A percentile compares a stretch with the other conserved stretches of the same genome.
Evolutionary conservation across 352 stramenopile species (phyloP).

Genomic region (Globisporangium paroecandrum): DNA sequence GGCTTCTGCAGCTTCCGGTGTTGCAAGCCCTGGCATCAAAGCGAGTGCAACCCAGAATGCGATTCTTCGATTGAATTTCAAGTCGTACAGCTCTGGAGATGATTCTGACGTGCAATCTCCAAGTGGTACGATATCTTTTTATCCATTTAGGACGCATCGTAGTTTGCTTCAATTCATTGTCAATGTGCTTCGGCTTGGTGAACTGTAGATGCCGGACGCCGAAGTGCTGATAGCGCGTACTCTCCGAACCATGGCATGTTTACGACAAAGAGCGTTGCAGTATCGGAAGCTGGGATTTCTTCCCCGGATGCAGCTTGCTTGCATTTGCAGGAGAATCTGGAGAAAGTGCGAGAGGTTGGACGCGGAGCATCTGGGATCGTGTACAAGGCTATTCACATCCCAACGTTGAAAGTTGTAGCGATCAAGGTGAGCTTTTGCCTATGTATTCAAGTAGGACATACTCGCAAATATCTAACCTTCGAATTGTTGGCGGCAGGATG

Average conservation of each 20-base stretch:
- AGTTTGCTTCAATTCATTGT: not conserved
- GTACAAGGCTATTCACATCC: conserved; percentile 90
- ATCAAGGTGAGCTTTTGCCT: conserved; percentile 60
- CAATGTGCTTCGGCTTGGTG: not conserved
- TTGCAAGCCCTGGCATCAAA: conserved; percentile 7
- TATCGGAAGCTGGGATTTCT: conserved; percentile 85
- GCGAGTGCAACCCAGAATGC: conserved; percentile 57
- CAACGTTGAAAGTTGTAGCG: conserved; percentile 86
- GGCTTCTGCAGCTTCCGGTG: conserved; percentile 21
- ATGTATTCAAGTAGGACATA: not conserved
- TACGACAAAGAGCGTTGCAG: conserved; percentile 74
- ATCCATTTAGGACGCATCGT: not conserved
- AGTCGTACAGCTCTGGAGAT: conserved; percentile 62
- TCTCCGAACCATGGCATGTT: conserved; percentile 87
- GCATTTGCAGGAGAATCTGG: conserved; percentile 83
- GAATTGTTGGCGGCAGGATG: conserved; percentile 40
- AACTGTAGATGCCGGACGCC: conserved; percentile 37
- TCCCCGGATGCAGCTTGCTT: conserved; percentile 72
- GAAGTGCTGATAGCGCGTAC: conserved; percentile 78
- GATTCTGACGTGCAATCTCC: conserved; percentile 68
- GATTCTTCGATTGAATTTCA: conserved; percentile 65
- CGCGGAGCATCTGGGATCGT: conserved; percentile 83
- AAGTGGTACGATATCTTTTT: conserved; percentile 32
- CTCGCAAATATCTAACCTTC: not conserved
- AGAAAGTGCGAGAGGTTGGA: conserved; percentile 74